Conservation (phyloP, 495 filamentous ascomycete species). For the Talaromyces ruber region DNA sequence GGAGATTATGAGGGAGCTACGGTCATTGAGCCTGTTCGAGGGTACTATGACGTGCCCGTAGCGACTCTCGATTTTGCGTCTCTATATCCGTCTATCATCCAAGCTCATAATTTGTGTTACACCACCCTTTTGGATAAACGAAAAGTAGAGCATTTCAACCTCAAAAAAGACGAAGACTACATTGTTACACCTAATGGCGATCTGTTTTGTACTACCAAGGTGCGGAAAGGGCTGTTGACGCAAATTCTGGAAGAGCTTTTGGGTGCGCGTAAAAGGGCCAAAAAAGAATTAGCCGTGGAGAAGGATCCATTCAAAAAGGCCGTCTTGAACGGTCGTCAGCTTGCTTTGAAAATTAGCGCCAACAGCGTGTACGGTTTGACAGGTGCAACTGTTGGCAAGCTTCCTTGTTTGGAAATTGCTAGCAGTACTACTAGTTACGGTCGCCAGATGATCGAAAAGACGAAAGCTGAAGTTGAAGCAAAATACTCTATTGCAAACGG, state of each 20-base stretch:
- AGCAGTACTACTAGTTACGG: slow-evolving; percentile 95
- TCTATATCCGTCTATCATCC: slow-evolving; percentile 97
- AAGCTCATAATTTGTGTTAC: slow-evolving; percentile 98
- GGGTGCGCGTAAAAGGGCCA: slow-evolving; percentile 82
- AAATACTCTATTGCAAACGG: slow-evolving; percentile 89
- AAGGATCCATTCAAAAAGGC: slow-evolving; percentile 97
- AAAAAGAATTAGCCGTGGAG: slow-evolving; percentile 81
- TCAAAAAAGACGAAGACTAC: slow-evolving; percentile 87
- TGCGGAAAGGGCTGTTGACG: slow-evolving; percentile 85
- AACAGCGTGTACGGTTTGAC: slow-evolving; percentile 98
- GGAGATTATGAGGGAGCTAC: slow-evolving; percentile 93
- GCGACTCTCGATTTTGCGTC: slow-evolving; percentile 98
- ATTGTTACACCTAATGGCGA: slow-evolving; percentile 92
- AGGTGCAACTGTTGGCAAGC: slow-evolving; percentile 89
- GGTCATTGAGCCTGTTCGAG: slow-evolving; percentile 89
- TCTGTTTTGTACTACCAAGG: slow-evolving; percentile 80
- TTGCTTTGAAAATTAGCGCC: slow-evolving; percentile 93
- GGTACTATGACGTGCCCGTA: slow-evolving; percentile 88
- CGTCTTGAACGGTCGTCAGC: slow-evolving; percentile 92
- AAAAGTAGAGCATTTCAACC: slow-evolving; percentile 59
- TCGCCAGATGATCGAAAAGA: slow-evolving; percentile 97
- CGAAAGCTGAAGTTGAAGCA: slow-evolving; percentile 84
- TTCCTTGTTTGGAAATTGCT: slow-evolving; percentile 91
- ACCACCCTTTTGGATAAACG: slow-evolving; percentile 83
- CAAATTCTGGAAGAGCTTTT: slow-evolving; percentile 94